Conservation (phyloP, 2,329 filamentous ascomycete genomes). For the Aspergillus sp. region DNA sequence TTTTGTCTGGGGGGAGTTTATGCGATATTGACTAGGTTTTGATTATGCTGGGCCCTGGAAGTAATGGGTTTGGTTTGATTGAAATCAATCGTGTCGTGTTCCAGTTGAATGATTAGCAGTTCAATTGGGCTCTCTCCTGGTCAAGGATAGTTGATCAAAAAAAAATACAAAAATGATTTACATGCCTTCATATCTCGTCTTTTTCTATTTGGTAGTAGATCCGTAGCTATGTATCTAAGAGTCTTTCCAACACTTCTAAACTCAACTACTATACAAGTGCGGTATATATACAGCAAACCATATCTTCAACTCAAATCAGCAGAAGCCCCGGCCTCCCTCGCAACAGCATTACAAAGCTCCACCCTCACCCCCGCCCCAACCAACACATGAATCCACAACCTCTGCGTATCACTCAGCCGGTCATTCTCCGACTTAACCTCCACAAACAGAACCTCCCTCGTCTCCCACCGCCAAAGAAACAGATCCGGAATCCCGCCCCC, state of each 20-base stretch:
- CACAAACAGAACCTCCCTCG: conserved; percentile 69
- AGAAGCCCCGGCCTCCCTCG: conserved; percentile 50
- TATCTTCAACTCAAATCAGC: background rate
- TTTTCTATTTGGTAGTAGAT: background rate
- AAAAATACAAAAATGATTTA: background rate
- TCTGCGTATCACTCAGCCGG: conserved; percentile 89
- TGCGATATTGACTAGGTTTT: background rate
- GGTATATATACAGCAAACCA: background rate
- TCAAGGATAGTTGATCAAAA: background rate
- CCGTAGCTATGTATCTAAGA: background rate
- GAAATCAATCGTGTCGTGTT: background rate
- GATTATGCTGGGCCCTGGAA: background rate
- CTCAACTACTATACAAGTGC: background rate
- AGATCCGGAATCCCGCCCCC: conserved; percentile 90
- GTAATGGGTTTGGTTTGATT: background rate
- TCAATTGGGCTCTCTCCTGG: background rate
- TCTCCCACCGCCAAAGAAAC: conserved; percentile 73
- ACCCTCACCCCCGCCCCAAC: conserved; percentile 81
- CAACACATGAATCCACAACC: conserved; percentile 95
- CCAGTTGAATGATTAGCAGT: background rate
- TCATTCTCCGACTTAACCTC: conserved; percentile 87
- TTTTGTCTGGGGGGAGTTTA: background rate
- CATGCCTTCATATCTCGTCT: background rate
- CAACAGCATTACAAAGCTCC: conserved; percentile 71
- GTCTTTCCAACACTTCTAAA: background rate